Conservation (phyloP, 176 grass and related monocot species). For the Rhynchospora tenuis region DNA sequence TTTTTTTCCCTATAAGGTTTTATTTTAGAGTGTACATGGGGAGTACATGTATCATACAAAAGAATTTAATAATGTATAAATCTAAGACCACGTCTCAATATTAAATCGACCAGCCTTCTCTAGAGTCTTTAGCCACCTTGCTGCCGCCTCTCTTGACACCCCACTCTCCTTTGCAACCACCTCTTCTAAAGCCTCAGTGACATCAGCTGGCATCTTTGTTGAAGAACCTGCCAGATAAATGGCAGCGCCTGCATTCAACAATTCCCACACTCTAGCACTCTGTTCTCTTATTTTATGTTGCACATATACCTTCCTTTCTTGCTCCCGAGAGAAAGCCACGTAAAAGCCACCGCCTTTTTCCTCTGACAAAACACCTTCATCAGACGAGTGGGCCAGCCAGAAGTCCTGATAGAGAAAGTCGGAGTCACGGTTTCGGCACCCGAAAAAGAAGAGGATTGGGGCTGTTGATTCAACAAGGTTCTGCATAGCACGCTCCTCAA, state of each 20-base stretch:
- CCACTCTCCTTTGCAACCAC: slow-evolving; percentile 48
- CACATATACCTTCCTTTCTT: slow-evolving; percentile 75
- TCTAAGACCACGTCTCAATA: slow-evolving; percentile 73
- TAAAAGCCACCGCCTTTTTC: slow-evolving; percentile 77
- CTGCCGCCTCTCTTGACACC: slow-evolving; percentile 36
- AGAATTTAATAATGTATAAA: background rate
- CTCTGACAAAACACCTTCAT: slow-evolving; percentile 50
- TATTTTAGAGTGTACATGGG: background rate
- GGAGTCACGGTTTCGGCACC: slow-evolving; percentile 55
- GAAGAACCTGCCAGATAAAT: slow-evolving; percentile 75
- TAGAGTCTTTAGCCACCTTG: slow-evolving; percentile 49
- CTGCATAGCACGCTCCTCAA: slow-evolving; percentile 60
- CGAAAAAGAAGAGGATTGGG: slow-evolving; percentile 80
- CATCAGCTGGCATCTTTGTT: slow-evolving; percentile 87
- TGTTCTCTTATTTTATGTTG: slow-evolving; percentile 90
- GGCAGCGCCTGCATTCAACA: slow-evolving; percentile 47
- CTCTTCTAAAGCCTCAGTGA: slow-evolving; percentile 66
- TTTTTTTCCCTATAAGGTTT: background rate
- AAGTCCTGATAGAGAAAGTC: slow-evolving; percentile 89
- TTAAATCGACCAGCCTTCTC: slow-evolving; percentile 69
- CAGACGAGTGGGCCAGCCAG: slow-evolving; percentile 65
- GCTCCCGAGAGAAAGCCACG: slow-evolving; percentile 88
- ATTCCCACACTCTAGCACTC: slow-evolving; percentile 63
- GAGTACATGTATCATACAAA: background rate
- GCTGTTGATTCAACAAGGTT: slow-evolving; percentile 29